phyloP scores from a whole-genome alignment of 768 basidiomycete species.

The Candolleomyces eurysporus region DNA sequence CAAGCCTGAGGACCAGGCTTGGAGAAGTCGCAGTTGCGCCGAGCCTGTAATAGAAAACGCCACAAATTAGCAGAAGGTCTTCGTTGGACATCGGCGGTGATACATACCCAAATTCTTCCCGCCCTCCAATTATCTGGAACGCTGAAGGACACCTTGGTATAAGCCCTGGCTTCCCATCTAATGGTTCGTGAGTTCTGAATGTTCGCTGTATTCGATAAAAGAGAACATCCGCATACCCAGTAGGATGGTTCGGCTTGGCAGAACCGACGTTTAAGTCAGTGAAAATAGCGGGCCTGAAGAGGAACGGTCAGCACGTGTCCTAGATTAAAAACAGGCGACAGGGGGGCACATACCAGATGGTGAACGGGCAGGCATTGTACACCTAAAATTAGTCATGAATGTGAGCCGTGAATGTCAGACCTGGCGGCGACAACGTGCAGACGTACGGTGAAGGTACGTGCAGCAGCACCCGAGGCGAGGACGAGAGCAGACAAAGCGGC shows the following conservation, averaged over 20 bases:
- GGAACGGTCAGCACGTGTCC: not conserved
- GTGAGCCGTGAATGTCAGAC: not conserved
- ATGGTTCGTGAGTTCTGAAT: not conserved
- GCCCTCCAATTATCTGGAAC: slow-evolving; percentile 67
- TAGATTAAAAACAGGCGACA: not conserved
- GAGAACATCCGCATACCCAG: slow-evolving; percentile 37
- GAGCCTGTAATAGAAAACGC: slow-evolving; percentile 40
- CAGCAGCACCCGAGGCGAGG: slow-evolving; percentile 7
- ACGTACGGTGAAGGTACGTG: slow-evolving; percentile 48
- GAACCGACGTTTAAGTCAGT: slow-evolving; percentile 54
- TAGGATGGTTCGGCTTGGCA: slow-evolving; percentile 39
- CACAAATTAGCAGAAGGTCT: not conserved
- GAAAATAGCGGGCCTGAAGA: slow-evolving; percentile 47
- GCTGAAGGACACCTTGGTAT: slow-evolving; percentile 40
- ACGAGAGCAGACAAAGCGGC: slow-evolving; percentile 5
- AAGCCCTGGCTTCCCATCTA: slow-evolving; percentile 41
- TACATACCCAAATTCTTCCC: slow-evolving; percentile 52
- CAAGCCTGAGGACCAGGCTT: slow-evolving; percentile 58
- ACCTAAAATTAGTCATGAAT: slow-evolving; percentile 28
- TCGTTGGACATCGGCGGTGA: too few species aligned
- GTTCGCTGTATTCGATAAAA: not conserved
- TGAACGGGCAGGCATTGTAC: slow-evolving; percentile 64
- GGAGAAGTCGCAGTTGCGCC: slow-evolving; percentile 62
- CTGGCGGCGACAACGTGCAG: not conserved
- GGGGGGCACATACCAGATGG: slow-evolving; percentile 50